Percentiles rank a stretch among this genome's conserved stretches.
phyloP scores from a whole-genome alignment of 768 basidiomycete genomes.

The Podaxis pistillaris region DNA sequence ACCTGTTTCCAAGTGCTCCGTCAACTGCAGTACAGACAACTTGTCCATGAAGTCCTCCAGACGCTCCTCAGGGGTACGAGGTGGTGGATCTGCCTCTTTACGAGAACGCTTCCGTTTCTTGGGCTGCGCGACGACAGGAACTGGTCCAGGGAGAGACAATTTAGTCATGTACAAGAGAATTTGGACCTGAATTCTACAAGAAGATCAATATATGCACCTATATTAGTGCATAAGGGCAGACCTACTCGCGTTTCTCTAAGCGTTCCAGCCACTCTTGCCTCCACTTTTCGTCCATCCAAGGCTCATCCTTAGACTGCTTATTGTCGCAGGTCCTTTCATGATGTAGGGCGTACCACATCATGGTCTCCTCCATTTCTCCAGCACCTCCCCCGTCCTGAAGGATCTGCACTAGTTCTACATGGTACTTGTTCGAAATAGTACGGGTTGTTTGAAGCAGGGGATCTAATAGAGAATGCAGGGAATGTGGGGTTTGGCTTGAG shows the following conservation, averaged over 20 bases:
- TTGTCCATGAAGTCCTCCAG: slow-evolving; percentile 79
- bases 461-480: slow-evolving; percentile 58
- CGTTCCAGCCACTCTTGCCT: slow-evolving; percentile 55
- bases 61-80: slow-evolving; percentile 41
- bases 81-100: slow-evolving; percentile 20
- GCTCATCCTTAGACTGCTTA: slow-evolving; percentile 17
- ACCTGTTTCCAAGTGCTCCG: slow-evolving; percentile 34
- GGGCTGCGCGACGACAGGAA: slow-evolving; percentile 22
- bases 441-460: slow-evolving; percentile 63
- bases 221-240: slow-evolving; percentile 6
- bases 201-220: not conserved
- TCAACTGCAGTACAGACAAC: slow-evolving; percentile 74
- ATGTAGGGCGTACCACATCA: slow-evolving; percentile 74
- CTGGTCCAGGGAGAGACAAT: slow-evolving; percentile 55
- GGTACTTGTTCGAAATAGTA: slow-evolving; percentile 56
- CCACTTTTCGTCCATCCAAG: slow-evolving; percentile 55
- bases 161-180: slow-evolving; percentile 68
- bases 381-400: slow-evolving; percentile 57
- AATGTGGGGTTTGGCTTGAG: slow-evolving; percentile 36
- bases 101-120: slow-evolving; percentile 29
- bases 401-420: slow-evolving; percentile 58
- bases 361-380: slow-evolving; percentile 64
- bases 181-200: slow-evolving; percentile 66
- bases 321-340: slow-evolving; percentile 44
- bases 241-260: slow-evolving; percentile 69